Conservation (phyloP, 2,329 filamentous ascomycete genomes). For the Immersiporthe knoxdaviesiana region DNA sequence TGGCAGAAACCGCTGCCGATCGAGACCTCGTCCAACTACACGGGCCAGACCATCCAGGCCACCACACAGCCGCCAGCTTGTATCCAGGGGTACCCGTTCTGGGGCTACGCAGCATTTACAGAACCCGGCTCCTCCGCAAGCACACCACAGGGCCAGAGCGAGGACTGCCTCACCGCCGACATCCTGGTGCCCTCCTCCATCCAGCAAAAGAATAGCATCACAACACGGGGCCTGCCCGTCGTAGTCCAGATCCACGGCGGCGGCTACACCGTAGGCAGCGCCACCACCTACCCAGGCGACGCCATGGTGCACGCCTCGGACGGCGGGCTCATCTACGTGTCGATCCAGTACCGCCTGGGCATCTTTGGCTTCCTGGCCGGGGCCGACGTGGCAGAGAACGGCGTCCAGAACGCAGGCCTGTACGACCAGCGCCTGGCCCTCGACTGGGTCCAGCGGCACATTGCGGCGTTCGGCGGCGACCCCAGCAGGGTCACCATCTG, state of each 20-base stretch:
- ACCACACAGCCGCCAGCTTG: conserved; percentile 12
- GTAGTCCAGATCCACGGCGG: conserved; percentile 31
- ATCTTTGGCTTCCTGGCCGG: conserved; percentile 65
- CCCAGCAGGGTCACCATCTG: conserved; percentile 62
- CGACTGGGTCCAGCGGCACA: conserved; percentile 64
- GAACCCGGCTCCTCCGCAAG: background rate
- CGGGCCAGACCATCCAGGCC: conserved; percentile 20
- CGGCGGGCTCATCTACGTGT: conserved; percentile 53
- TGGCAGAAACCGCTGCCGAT: conserved; percentile 20
- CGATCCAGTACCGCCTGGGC: conserved; percentile 66
- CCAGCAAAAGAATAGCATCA: conserved; percentile 25
- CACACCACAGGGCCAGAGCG: conserved; percentile 30
- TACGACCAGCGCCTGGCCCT: conserved; percentile 66
- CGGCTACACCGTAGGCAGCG: conserved; percentile 24
- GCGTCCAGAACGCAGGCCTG: conserved; percentile 64
- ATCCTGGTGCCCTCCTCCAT: conserved; percentile 35
- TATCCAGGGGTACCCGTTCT: background rate
- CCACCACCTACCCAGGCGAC: conserved; percentile 15
- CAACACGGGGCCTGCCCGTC: conserved; percentile 25
- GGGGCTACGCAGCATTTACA: background rate
- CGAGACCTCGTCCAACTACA: conserved; percentile 15
- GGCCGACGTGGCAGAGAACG: conserved; percentile 55
- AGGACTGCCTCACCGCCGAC: conserved; percentile 43
- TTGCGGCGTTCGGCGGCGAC: conserved; percentile 61
- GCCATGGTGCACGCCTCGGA: conserved; percentile 18